Percentiles rank a stretch among this genome's conserved stretches.
Conservation (phyloP, 805 yeast genomes). For the Kregervanrija fluxuum region DNA sequence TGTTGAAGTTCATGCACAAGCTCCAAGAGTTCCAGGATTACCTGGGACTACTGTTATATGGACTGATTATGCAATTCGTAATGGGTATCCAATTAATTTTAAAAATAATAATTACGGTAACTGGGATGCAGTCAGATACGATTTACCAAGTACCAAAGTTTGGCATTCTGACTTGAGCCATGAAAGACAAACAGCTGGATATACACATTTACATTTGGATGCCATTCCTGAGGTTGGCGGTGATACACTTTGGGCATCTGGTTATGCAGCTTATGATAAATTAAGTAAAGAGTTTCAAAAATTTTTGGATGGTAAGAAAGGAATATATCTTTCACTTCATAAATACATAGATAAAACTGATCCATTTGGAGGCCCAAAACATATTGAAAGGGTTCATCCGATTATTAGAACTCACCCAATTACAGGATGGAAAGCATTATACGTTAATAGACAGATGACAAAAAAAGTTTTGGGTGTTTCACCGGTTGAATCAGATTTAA, state of each 20-base stretch:
- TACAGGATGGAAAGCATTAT: conserved; percentile 52
- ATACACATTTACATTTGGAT: conserved; percentile 42
- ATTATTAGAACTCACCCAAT: conserved; percentile 56
- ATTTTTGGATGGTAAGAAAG: conserved; percentile 44
- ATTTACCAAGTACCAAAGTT: conserved; percentile 14
- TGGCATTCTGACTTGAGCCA: conserved; percentile 49
- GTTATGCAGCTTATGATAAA: conserved; percentile 48
- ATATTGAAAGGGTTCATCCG: conserved; percentile 50
- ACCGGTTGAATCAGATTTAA: conserved; percentile 37
- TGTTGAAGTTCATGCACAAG: conserved; percentile 32
- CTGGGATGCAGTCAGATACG: conserved; percentile 5
- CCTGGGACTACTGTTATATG: conserved; percentile 33
- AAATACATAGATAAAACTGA: conserved; percentile 29
- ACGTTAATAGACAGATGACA: conserved; percentile 43
- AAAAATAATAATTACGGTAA: conserved; percentile 12
- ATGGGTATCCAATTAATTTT: conserved; percentile 14
- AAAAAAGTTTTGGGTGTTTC: conserved; percentile 43
- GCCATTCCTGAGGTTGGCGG: conserved; percentile 43
- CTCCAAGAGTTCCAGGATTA: conserved; percentile 26
- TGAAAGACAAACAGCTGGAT: conserved; percentile 44
- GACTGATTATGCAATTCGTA: conserved; percentile 27
- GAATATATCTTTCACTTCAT: conserved; percentile 34
- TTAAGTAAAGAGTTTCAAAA: conserved; percentile 40
- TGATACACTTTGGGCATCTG: conserved; percentile 46
- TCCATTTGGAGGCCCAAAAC: conserved; percentile 37